A percentile compares a stretch with the other conserved stretches of the same genome.
These are phyloP conservation scores for Plasmodium cynomolgi DNA, from an alignment of 169 alveolate species.

Conservation along the genomic window DNA sequence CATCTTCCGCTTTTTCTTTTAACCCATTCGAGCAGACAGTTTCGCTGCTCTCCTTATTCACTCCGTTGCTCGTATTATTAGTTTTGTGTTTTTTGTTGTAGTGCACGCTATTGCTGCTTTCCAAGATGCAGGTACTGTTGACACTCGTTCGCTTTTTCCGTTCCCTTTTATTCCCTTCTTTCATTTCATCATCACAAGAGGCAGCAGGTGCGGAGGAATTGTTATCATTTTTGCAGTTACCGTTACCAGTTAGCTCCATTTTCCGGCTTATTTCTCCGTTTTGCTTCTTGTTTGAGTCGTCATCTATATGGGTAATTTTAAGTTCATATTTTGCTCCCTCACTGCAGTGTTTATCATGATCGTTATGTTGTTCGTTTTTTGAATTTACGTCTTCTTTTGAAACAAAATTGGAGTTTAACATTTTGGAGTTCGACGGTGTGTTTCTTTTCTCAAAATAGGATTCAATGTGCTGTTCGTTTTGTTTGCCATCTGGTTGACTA, in stretches of 20 bases:
- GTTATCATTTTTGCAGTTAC: background rate
- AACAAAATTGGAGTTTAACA: constrained; percentile 3
- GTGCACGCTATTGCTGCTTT: background rate
- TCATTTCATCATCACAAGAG: background rate
- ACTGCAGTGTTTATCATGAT: background rate
- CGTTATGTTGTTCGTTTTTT: background rate
- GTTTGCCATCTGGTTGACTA: background rate
- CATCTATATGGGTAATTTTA: background rate
- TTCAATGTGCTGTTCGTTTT: constrained; percentile 49
- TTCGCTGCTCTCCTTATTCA: background rate
- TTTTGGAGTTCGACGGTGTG: background rate
- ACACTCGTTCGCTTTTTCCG: constrained; percentile 8
- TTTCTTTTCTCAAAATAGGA: constrained; percentile 33
- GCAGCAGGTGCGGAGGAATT: background rate
- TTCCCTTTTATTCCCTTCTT: constrained; percentile 23
- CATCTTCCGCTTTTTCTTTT: background rate
- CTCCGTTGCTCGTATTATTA: background rate
- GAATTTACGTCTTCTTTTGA: constrained; percentile 19
- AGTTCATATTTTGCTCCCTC: background rate
- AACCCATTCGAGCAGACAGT: background rate
- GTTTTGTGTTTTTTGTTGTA: constrained; percentile 15
- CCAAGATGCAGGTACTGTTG: background rate
- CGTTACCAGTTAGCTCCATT: background rate
- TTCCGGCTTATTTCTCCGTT: background rate
- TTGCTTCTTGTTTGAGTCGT: background rate